Evolutionary conservation across 1,139 yeast species (phyloP).

Genomic region (Blastobotrys capitulatus): DNA sequence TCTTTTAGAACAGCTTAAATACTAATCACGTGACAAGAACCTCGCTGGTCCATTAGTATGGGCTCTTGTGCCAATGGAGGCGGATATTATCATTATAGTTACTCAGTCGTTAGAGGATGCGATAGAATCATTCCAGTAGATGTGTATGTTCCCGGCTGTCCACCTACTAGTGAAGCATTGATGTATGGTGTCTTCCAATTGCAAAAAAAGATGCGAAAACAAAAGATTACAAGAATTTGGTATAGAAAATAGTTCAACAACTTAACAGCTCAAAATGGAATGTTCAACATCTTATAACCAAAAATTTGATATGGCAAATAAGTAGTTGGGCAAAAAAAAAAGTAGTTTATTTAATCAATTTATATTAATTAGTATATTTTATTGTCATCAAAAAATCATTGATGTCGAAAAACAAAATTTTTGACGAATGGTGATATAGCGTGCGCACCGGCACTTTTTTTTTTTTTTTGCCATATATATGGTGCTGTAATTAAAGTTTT

Average conservation of each 20-base stretch:
- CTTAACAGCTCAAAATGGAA: background rate
- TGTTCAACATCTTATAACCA: no score
- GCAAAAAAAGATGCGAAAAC: slow-evolving; percentile 84
- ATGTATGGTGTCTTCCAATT: slow-evolving; percentile 87
- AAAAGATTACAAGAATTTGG: slow-evolving; percentile 80
- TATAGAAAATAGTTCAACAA: slow-evolving; percentile 73
- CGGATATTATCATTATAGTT: slow-evolving; percentile 87
- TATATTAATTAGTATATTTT: no score
- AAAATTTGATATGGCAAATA: no score
- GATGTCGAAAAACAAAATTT: no score
- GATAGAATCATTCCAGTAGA: slow-evolving; percentile 87
- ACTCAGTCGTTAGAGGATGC: slow-evolving; percentile 85
- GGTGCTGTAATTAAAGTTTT: no score
- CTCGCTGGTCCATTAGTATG: slow-evolving; percentile 86
- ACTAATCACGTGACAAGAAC: no score
- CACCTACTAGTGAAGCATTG: slow-evolving; percentile 87
- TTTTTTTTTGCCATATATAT: no score
- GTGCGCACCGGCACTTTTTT: no score
- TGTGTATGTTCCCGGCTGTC: slow-evolving; percentile 90
- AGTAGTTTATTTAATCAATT: background rate
- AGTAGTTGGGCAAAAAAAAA: no score
- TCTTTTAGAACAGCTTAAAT: no score
- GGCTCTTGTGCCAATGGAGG: slow-evolving; percentile 96
- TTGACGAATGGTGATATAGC: no score
- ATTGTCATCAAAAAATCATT: no score